A percentile compares a stretch with the other conserved stretches of the same genome.
Conservation (phyloP, 257 asterid genomes). For the Petunia secreta region DNA sequence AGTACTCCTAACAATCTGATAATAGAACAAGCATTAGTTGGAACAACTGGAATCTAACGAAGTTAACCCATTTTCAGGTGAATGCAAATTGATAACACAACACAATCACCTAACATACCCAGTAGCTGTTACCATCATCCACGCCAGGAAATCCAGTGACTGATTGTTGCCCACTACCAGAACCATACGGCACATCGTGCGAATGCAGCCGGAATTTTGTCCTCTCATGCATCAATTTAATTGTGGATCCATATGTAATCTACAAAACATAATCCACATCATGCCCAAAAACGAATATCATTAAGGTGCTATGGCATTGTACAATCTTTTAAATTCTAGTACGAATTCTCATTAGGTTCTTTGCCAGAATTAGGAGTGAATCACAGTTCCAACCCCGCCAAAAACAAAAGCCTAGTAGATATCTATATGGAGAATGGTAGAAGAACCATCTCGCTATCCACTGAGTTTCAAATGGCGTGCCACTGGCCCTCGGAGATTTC, state of each 20-base stretch:
- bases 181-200: slow-evolving; percentile 94
- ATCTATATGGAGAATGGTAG: too few species aligned
- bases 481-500: too few species aligned
- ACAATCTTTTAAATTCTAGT: neutral
- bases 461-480: too few species aligned
- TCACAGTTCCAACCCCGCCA: too few species aligned
- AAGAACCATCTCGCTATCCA: too few species aligned
- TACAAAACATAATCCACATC: slow-evolving; percentile 31
- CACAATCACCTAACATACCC: slow-evolving; percentile 54
- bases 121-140: slow-evolving; percentile 90
- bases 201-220: slow-evolving; percentile 83
- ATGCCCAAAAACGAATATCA: neutral
- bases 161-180: slow-evolving; percentile 96
- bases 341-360: neutral
- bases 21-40: slow-evolving; percentile 1
- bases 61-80: neutral
- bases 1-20: slow-evolving; percentile 71
- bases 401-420: too few species aligned
- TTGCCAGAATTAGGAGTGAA: too few species aligned
- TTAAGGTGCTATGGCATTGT: neutral
- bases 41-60: slow-evolving; percentile 1
- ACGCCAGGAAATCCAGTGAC: slow-evolving; percentile 83
- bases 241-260: slow-evolving; percentile 80
- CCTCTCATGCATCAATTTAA: slow-evolving; percentile 91
- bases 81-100: neutral